Conservation (phyloP, 371 early-diverging fungal genomes). For the Ecytonucleospora hepatopenaei region DNA sequence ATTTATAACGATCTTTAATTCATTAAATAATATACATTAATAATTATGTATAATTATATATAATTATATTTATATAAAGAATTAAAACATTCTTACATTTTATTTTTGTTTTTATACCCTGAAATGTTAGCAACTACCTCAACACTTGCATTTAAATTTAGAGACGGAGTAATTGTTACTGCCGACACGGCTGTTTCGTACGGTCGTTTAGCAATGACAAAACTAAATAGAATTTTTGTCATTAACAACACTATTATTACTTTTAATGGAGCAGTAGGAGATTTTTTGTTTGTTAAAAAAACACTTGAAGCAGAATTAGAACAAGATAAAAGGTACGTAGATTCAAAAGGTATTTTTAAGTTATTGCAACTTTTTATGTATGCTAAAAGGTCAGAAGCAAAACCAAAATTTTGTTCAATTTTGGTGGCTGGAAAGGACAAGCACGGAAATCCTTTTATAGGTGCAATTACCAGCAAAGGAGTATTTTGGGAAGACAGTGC, state of each 20-base stretch:
- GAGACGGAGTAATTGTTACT: constrained; percentile 87
- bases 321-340: constrained; percentile 36
- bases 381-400: constrained; percentile 70
- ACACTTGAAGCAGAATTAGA: constrained; percentile 69
- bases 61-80: too few relatives aligned
- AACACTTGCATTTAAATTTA: constrained; percentile 65
- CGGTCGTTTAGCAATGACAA: constrained; percentile 81
- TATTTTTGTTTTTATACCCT: too few relatives aligned
- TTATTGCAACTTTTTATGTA: constrained; percentile 68
- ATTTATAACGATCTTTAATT: too few relatives aligned
- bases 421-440: constrained; percentile 60
- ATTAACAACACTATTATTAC: constrained; percentile 70
- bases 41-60: too few relatives aligned
- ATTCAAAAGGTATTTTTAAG: constrained; percentile 46
- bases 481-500: constrained; percentile 76
- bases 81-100: too few relatives aligned
- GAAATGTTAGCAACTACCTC: too few relatives aligned
- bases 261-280: constrained; percentile 80
- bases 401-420: constrained; percentile 82
- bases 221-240: constrained; percentile 67
- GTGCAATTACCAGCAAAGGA: constrained; percentile 81
- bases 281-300: constrained; percentile 75
- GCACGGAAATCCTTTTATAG: constrained; percentile 61
- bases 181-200: constrained; percentile 85
- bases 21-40: too few relatives aligned